Evolutionary conservation across 2,329 filamentous ascomycete genomes (phyloP), one percentile per base, ranked within the genome.

Genomic region (Claviceps maximensis): DNA sequence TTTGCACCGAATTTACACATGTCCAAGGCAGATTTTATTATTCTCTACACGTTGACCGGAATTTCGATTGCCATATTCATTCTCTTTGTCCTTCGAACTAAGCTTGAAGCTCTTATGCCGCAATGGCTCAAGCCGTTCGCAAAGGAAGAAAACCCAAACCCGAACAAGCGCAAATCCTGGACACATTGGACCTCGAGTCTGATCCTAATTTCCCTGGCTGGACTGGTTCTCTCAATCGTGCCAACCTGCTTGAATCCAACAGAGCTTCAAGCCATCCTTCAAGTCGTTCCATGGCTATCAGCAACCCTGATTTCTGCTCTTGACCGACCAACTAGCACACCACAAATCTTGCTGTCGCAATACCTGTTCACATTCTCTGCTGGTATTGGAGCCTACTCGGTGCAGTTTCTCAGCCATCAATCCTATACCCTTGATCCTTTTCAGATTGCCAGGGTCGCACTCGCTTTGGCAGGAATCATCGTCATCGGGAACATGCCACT

Each of bases 51-150:
- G 6, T 51, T 65, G 19, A 52, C 63, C 5, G 52, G 50, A 1
- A 29, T 62, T 5, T 66, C 69, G 5, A 47, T 69, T 10, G 58
- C 63, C 8, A 58, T 62, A 5, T 49, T 63, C 23, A 53, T 67
- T 19, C 50, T 70, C 17, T 64, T 68, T 51, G 29, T 67, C 25
- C 53, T 49, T 53, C 61, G 57, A 8, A 51, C 57, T 4, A 60
- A 57, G 2, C 53, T 70, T 6, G 55, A 60, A 2, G 61, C 62
- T 3, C 55, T 57, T 3, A 61, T 68, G 1, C 72, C 74, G 0
- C 62, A 60, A 45, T 76, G 72, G 71, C 60, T 68, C 15, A 65
- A 63, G 10, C 68, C 69, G 1, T 76, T 76, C 54, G 73, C 74
- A 2, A 61, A 64, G 9, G 73, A 76, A 57, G 56, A 67, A 21